Evolutionary conservation across 2,329 filamentous ascomycete genomes (phyloP), one percentile per base, ranked within the genome.

Genomic region (Colletotrichum ledebouriae): DNA sequence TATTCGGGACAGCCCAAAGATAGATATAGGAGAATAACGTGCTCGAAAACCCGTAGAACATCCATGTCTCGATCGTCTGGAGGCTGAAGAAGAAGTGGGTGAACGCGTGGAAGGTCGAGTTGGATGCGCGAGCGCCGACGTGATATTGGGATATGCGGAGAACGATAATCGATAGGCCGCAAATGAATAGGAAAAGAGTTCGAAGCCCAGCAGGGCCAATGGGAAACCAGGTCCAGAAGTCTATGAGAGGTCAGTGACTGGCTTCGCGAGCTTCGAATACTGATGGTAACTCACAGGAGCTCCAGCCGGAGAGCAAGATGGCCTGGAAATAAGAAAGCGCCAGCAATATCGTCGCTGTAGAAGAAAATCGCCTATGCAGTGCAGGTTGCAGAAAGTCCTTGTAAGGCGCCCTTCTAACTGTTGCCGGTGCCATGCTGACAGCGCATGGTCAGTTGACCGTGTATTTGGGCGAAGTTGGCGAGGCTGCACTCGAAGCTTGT

Each of bases 331-430:
- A 97, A 76, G 93, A 93, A 63, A 94, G 83, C 55, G 85, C 80
- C 10, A 96, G 81, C 13, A 94, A 84, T 71, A 93, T 82, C 13
- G 87, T 85, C 55, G 92, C 91, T 12, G 93, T 94, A 71, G 90
- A 90, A 56, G 92, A 91, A 80, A 98, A 98, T 75, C 94, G 89
- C 75, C 92, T 87, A 79, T 98, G 95, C 71, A 98, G 84, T 59
- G 92, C 90, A 57, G 95, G 94, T 70, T 95, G 97, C 73, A 98
- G 83, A 79, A 97, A 97, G 82, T 97, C 93, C 84, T 94, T 92
- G 81, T 97, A 97, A 56, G 86, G 84, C 75, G 83, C 81, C 76
- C 78, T 87, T 85, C 84, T 89, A 81, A 82, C 85, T 77, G 80
- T 83, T 76, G 80, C 79, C 75, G 77, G 78, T 74, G 85, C 82